Percentiles rank a stretch among this genome's conserved stretches.
Evolutionary conservation across 495 filamentous ascomycete species (phyloP).

Genomic region (Penicillium diatomitis): DNA sequence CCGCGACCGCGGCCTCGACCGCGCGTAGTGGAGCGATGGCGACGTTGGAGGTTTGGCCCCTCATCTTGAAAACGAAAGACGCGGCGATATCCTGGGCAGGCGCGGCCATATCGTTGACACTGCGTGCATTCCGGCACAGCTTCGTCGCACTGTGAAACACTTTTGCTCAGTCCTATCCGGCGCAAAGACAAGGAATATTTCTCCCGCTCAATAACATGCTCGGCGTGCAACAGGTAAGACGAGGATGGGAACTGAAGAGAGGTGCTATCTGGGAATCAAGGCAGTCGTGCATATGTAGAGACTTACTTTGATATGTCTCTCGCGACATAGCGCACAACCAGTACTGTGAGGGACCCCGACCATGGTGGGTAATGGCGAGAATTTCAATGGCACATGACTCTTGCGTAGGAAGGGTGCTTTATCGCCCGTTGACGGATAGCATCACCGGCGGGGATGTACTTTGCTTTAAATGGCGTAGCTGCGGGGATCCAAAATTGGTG

Average conservation of each 20-base stretch:
- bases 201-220: no score
- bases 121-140: conserved; percentile 25
- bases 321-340: conserved; percentile 29
- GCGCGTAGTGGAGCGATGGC: conserved; percentile 15
- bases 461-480: neutral
- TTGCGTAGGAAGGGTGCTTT: neutral
- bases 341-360: conserved; percentile 32
- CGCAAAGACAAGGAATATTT: no score
- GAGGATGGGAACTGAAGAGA: no score
- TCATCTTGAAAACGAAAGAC: conserved; percentile 31
- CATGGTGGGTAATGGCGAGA: conserved; percentile 14
- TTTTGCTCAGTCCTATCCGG: neutral
- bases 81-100: conserved; percentile 29
- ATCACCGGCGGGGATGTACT: neutral
- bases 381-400: conserved; percentile 7
- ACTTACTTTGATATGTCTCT: conserved; percentile 29
- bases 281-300: neutral
- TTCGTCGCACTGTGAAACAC: conserved; percentile 23
- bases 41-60: conserved; percentile 19
- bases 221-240: no score
- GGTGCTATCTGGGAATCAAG: neutral
- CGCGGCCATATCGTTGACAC: conserved; percentile 26
- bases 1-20: conserved; percentile 3
- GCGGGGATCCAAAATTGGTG: neutral
- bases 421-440: neutral